Base-by-base conservation (phyloP, 257 asterid species). In the Solanum acaule region DNA sequence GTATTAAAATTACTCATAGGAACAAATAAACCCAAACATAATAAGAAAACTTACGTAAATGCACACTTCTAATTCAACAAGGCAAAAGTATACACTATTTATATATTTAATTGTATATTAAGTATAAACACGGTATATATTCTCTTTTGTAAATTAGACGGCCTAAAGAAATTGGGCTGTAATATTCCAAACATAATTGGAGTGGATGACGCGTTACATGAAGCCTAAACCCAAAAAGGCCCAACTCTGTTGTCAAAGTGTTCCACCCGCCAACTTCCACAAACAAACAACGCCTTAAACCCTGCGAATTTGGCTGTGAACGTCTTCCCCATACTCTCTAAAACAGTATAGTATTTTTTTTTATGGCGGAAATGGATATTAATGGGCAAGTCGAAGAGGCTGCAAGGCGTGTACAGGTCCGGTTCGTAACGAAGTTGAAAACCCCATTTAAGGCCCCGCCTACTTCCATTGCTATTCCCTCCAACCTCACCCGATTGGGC, bases 401-500 rank as follows among this genome's bases (percentile, higher is more conserved):
- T 16, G 68, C 93, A 76, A 91, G 93, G 90, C 94, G 96, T 63
- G 92, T 96, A 83, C 95, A 94, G 84, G 98, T 95, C 70, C 95
- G 98, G 81, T 96, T 96, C 89, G 87, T 93, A 4, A 96, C 98
- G 86, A 95, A 93, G 91, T 92, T 96, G 72, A 91, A 92, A 56
- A 85, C 91, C 4, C 95, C 93, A 25, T 95, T 93, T 88, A 92
- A 90, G 86, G 89, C 88, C 35, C 94, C 93, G 85, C 91, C 90
- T 14, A 49, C 92, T 85, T 91, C 98, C 77, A 93, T 96, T 88
- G 89, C 96, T 90, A 96, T 96, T 86, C 98, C 98, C 29, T 90
- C 98, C 71, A 93, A 92, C 63, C 91, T 95, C 91, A 93, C 96
- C 59, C 96, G 98, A 42, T 91, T 88, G 9, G 94, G 98, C 70